Evolutionary conservation across 257 asterid genomes (phyloP).

Genomic region (Solanum rostratum): DNA sequence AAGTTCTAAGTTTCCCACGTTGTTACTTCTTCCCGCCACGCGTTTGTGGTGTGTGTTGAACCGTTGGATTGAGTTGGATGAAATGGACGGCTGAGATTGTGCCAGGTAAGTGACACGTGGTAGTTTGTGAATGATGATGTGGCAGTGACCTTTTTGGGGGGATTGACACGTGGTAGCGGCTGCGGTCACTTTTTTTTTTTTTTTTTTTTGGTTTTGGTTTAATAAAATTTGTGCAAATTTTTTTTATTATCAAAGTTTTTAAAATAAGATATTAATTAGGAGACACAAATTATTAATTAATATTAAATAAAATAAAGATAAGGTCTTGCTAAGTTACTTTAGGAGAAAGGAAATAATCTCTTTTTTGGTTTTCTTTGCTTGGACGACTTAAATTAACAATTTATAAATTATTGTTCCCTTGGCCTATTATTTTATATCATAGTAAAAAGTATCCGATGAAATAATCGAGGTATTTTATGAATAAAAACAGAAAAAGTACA

Average conservation of each 20-base stretch:
- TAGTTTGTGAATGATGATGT: not conserved
- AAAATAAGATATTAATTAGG: not conserved
- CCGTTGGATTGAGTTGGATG: not conserved
- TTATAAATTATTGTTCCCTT: not conserved
- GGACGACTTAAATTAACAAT: not conserved
- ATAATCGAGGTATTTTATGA: not conserved
- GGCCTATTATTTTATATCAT: not conserved
- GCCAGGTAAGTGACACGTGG: not conserved
- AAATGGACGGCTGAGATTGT: not conserved
- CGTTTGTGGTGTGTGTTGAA: not conserved
- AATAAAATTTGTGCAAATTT: not conserved
- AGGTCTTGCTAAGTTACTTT: not conserved
- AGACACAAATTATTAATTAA: not conserved
- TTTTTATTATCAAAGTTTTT: not conserved
- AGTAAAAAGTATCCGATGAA: not conserved
- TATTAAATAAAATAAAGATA: not conserved
- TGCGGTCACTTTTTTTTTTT: not conserved
- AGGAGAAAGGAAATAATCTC: not conserved
- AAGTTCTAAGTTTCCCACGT: conserved; percentile 25
- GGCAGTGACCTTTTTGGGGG: not conserved
- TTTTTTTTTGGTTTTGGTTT: too few species aligned
- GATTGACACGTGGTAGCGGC: too few species aligned
- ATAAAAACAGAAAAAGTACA: not conserved
- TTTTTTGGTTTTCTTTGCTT: not conserved
- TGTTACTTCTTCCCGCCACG: conserved; percentile 13